Base-by-base conservation (phyloP, 73 alveolate species). In the Effrenium voratum region DNA sequence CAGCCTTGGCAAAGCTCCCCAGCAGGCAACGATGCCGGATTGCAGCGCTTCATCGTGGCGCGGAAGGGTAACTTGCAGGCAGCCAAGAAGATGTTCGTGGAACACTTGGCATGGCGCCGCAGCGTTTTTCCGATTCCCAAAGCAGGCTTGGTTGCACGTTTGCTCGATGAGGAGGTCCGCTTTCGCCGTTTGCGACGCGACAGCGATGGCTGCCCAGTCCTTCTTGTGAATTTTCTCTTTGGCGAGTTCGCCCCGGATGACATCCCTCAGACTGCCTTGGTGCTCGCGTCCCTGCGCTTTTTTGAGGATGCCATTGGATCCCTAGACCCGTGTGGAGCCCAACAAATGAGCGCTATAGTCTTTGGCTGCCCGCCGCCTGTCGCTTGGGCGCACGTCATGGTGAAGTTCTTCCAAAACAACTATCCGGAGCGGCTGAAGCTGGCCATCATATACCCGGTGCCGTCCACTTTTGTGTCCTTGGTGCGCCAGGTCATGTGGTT, bases 401-500 rank as follows among this genome's bases (percentile, higher is more conserved):
- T 87, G n/a, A 59, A 70, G 43, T 83, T 36, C 6, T 87, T 87
- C 28, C 95, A 87, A 32, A 87, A 87, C 95, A 60, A 87, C 84
- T 87, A 87, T 72, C 95, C 95, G 13, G 95, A 87, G 50, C 80
- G 95, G 72, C 38, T 87, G 85, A 87, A 87, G 36, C 47, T 66
- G 0, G 95, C 95, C 34, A 77, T 87, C 28, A 84, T 87, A 8
- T 87, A 87, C 49, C 95, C 95, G 16, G 85, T 87, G 0, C 95
- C 95, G 15, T 70, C 95, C 16, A 60, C 95, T 22, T 87, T 87
- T 36, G 95, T 87, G 44, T 87, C 95, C 28, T 72, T 87, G 85
- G 95, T 87, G 84, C 95, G 95, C 8, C 95, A 87, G 50, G 95
- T 63, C 84, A 87, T 87, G 95, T 87, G 95, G 95, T 87, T 87